A percentile compares a stretch with the other conserved stretches of the same genome.
Evolutionary conservation across 495 filamentous ascomycete genomes (phyloP).

Genomic region (Usnea hakonensis): DNA sequence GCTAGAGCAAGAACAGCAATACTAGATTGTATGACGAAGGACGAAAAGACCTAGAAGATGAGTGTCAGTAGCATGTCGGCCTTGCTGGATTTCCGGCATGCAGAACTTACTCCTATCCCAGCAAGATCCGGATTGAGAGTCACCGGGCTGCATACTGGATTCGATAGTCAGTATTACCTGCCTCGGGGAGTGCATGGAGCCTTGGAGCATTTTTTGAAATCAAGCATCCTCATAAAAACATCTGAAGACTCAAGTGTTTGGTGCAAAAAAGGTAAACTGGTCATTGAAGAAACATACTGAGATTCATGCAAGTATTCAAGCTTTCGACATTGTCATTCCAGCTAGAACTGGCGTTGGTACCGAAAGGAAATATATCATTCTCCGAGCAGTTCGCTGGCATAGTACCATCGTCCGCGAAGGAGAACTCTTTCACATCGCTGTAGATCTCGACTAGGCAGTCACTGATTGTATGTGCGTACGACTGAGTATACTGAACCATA

Average conservation of each 20-base stretch:
- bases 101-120: not conserved
- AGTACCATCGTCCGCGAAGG: not conserved
- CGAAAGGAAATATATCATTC: not conserved
- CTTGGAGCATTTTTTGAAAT: no score
- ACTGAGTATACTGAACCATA: not conserved
- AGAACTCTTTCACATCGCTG: not conserved
- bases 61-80: not conserved
- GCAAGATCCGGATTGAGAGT: constrained; percentile 1
- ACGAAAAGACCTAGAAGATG: not conserved
- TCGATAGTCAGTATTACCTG: no score
- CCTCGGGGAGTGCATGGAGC: no score
- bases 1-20: not conserved
- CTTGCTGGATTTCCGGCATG: not conserved
- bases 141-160: not conserved
- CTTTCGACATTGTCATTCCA: no score
- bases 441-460: not conserved
- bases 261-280: no score
- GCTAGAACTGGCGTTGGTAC: not conserved
- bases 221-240: no score
- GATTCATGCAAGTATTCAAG: no score
- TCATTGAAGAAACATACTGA: no score
- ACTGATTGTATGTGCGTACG: constrained; percentile 1
- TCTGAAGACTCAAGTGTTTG: no score
- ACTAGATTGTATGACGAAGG: not conserved
- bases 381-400: not conserved